These are phyloP conservation scores for Ophiocytium majus DNA, from an alignment of 352 stramenopile genomes.

Conservation along the genomic window DNA sequence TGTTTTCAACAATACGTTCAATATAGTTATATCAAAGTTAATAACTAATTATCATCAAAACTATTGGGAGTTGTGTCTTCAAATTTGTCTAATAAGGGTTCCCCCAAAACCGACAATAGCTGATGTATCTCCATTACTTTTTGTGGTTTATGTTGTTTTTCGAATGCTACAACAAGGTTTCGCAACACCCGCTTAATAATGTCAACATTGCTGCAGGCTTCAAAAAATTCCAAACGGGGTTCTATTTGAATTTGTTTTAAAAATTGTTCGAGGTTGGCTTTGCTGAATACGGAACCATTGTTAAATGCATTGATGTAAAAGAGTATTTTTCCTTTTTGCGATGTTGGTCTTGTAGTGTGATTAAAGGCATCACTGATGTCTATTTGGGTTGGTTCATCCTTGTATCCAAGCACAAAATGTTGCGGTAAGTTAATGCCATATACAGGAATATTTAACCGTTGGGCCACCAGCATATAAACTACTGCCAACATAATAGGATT, in stretches of 20 bases:
- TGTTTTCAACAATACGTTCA: no score
- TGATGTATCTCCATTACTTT: no score
- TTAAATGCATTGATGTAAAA: constrained; percentile 9
- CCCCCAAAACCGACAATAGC: no score
- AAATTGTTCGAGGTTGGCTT: neutral
- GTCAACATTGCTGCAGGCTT: constrained; percentile 5
- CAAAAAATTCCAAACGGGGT: neutral
- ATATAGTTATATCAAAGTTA: no score
- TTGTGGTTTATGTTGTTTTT: no score
- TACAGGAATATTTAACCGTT: neutral
- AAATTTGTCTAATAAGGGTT: no score
- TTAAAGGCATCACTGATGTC: neutral
- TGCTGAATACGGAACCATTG: neutral
- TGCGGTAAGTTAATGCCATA: constrained; percentile 13
- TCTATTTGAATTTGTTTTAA: constrained; percentile 1
- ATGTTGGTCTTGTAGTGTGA: no score
- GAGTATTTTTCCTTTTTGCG: neutral
- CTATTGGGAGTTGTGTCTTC: no score
- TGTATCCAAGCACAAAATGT: neutral
- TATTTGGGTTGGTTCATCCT: neutral
- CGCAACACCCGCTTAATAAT: neutral
- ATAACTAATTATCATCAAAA: no score
- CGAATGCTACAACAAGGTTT: neutral
- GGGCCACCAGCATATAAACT: neutral
- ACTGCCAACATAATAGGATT: neutral